Conservation (phyloP, 2,329 filamentous ascomycete genomes). For the Xylaria sp. region DNA sequence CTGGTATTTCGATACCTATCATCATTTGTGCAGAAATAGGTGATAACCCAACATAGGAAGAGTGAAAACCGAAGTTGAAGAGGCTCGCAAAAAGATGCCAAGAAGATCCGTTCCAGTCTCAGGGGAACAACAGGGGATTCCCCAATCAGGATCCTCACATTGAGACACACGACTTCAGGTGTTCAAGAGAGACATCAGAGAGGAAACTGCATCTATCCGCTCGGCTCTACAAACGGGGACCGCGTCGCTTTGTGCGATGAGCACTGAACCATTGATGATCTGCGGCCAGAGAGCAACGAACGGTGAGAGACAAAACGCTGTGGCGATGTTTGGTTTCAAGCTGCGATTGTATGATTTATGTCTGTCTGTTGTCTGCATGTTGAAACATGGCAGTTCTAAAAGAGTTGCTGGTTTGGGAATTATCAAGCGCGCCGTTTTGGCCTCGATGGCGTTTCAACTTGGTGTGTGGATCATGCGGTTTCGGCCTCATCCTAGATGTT, state of each 20-base stretch:
- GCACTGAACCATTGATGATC: neutral
- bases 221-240: conserved; percentile 2
- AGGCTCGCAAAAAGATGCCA: no score
- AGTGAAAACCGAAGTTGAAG: no score
- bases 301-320: neutral
- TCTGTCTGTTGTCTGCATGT: neutral
- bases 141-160: no score
- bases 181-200: neutral
- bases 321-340: neutral
- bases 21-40: no score
- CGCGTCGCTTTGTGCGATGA: neutral
- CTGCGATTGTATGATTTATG: neutral
- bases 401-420: conserved; percentile 19
- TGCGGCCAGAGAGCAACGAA: neutral
- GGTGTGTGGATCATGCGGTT: conserved; percentile 15
- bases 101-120: no score
- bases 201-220: conserved; percentile 6
- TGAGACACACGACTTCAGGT: neutral
- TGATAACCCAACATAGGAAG: no score
- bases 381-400: conserved; percentile 13
- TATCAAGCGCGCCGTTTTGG: conserved; percentile 18
- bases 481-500: conserved; percentile 3
- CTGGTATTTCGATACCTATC: no score
- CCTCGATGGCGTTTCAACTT: conserved; percentile 16
- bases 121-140: no score